These are phyloP conservation scores for Asterophora parasitica DNA, from an alignment of 768 basidiomycete species.

Conservation along the genomic window DNA sequence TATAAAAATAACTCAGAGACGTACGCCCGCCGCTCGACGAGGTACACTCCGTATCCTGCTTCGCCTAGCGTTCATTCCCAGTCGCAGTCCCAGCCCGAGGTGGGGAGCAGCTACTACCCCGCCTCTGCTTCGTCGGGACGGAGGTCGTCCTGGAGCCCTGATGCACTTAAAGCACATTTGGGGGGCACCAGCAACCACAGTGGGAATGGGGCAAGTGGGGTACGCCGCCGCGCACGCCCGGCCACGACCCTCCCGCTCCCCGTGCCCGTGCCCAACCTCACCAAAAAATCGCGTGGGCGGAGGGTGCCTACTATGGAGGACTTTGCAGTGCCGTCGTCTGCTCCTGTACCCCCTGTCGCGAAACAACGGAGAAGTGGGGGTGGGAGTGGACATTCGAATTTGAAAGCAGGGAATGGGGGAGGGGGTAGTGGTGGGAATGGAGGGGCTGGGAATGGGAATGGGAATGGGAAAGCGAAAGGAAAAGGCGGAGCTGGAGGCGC, in stretches of 20 bases:
- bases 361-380: too few relatives aligned
- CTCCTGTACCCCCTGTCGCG: too few relatives aligned
- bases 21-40: constrained; percentile 10
- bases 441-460: too few relatives aligned
- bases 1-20: constrained; percentile 6
- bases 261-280: constrained; percentile 42
- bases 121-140: constrained; percentile 13
- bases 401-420: too few relatives aligned
- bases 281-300: constrained; percentile 45
- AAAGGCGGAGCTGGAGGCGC: constrained; percentile 8
- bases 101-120: constrained; percentile 9
- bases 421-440: too few relatives aligned
- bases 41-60: constrained; percentile 16
- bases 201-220: too few relatives aligned
- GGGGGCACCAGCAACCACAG: too few relatives aligned
- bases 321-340: constrained; percentile 11
- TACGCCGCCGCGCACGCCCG: constrained; percentile 19
- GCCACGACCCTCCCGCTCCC: constrained; percentile 34
- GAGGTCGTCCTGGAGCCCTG: too few relatives aligned
- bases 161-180: too few relatives aligned
- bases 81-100: too few relatives aligned
- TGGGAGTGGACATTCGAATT: too few relatives aligned
- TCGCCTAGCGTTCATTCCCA: constrained; percentile 2
- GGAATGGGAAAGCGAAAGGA: too few relatives aligned
- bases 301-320: constrained; percentile 39